Conservation (phyloP, 768 basidiomycete species). For the Goffeauzyma gilvescens region DNA sequence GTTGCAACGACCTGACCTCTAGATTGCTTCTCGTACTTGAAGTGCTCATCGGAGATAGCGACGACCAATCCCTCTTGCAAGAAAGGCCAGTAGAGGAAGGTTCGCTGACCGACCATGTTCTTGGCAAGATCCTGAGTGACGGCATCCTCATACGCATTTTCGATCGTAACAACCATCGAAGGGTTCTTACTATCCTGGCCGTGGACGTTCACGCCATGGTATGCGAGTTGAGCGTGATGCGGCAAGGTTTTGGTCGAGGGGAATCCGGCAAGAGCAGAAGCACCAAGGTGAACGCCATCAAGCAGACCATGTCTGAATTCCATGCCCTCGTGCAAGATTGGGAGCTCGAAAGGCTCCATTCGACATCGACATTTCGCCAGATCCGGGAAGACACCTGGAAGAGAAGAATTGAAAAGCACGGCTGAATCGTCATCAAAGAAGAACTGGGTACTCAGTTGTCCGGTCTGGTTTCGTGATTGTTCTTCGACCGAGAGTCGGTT, state of each 20-base stretch:
- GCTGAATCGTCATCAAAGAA: conserved; percentile 46
- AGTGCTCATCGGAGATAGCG: conserved; percentile 64
- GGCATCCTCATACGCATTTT: conserved; percentile 49
- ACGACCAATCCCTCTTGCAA: conserved; percentile 76
- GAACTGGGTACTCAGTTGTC: conserved; percentile 58
- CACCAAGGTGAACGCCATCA: conserved; percentile 71
- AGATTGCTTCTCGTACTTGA: conserved; percentile 51
- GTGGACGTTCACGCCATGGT: conserved; percentile 85
- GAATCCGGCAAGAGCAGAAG: conserved; percentile 78
- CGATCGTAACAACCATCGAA: conserved; percentile 74
- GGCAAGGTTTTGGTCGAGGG: conserved; percentile 83
- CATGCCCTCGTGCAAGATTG: conserved; percentile 56
- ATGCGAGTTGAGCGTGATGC: conserved; percentile 52
- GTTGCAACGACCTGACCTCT: conserved; percentile 38
- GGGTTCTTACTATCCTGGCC: conserved; percentile 76
- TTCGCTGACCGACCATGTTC: conserved; percentile 54
- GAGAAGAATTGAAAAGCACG: conserved; percentile 65
- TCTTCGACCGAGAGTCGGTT: conserved; percentile 61
- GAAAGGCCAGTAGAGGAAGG: conserved; percentile 83
- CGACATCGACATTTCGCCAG: conserved; percentile 58
- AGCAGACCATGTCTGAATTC: conserved; percentile 70
- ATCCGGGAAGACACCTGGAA: conserved; percentile 87
- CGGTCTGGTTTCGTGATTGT: conserved; percentile 51
- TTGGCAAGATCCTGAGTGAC: conserved; percentile 56
- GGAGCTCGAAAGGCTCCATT: conserved; percentile 70